Percentiles rank a stretch among this genome's conserved stretches.
Evolutionary conservation across 345 rosid genomes (phyloP).

Genomic region (Raphanus raphanistrum): DNA sequence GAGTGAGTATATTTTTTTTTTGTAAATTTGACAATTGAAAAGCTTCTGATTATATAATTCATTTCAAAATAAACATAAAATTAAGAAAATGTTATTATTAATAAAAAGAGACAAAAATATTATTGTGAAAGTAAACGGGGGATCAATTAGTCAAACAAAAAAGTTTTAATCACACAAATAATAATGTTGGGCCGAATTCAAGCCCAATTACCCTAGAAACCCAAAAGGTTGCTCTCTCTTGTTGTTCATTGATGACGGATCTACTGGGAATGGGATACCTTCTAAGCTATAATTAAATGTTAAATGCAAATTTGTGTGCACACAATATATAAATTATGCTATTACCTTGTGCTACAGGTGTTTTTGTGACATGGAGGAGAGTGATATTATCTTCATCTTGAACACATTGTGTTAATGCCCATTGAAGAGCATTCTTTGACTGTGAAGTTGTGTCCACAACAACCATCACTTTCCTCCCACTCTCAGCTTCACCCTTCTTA

Average conservation of each 20-base stretch:
- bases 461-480: constrained; percentile 78
- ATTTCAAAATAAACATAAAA: neutral
- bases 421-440: constrained; percentile 83
- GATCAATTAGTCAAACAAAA: neutral
- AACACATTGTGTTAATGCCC: constrained; percentile 92
- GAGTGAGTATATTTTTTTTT: neutral
- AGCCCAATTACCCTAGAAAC: neutral
- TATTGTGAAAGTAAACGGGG: neutral
- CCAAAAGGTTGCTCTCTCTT: neutral
- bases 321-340: neutral
- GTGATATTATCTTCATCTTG: constrained; percentile 73
- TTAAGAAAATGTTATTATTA: neutral
- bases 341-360: constrained; percentile 46
- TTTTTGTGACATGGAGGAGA: constrained; percentile 68
- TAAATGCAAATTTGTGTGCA: neutral
- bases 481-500: constrained; percentile 36
- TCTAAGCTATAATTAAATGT: neutral
- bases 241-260: neutral
- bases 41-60: neutral
- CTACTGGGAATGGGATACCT: neutral
- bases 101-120: neutral
- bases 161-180: neutral
- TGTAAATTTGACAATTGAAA: neutral
- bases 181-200: neutral
- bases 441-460: constrained; percentile 86